Base-by-base conservation (phyloP, 495 filamentous ascomycete species). In the Copromyces sp. region DNA sequence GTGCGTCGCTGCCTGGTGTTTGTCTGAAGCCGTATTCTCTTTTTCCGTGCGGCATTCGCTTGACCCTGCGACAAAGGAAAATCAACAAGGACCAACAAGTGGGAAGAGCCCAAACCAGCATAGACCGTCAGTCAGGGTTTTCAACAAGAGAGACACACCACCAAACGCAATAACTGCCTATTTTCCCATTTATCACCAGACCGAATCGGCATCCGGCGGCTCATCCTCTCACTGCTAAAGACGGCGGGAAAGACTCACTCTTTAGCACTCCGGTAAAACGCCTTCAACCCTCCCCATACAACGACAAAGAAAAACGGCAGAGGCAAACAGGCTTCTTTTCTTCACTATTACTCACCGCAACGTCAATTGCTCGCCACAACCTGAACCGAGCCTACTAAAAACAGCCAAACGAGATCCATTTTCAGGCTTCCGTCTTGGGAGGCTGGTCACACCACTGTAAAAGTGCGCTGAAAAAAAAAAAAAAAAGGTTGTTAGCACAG, bases 361-460 rank as follows among this genome's bases (percentile, higher is more conserved):
- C 53, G 53, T 65, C 53, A 65, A 65, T 65, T 65, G 53, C 29
- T 65, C 53, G 53, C 53, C 53, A 35, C 53, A 65, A 17, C 24
- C 24, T 24, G 24, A 24, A 24, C 24, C 53, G 53, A 61, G 24
- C 53, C 53, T 61, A 61, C 24, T 61, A 61, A 61, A 61, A 61
- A 61, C 53, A 65, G 53, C 53, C 29, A 35, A 65, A 35, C 53
- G 53, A 78, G 75, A 78, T 72, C 78, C 78, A 74, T 82, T 82
- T 83, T 74, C 82, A 80, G 82, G 80, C 78, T 78, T 76, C 78
- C 75, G 76, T 76, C 71, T 59, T 44, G 70, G 70, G 35, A 53
- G 53, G n/a, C 70, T 69, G 72, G 78, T 81, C 79, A 79, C 75
- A 78, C 80, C 78, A 78, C 80, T 69, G 29, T 59, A 59, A 65